Conservation (phyloP, 805 yeast species). For the Metschnikowia corniflorae region DNA sequence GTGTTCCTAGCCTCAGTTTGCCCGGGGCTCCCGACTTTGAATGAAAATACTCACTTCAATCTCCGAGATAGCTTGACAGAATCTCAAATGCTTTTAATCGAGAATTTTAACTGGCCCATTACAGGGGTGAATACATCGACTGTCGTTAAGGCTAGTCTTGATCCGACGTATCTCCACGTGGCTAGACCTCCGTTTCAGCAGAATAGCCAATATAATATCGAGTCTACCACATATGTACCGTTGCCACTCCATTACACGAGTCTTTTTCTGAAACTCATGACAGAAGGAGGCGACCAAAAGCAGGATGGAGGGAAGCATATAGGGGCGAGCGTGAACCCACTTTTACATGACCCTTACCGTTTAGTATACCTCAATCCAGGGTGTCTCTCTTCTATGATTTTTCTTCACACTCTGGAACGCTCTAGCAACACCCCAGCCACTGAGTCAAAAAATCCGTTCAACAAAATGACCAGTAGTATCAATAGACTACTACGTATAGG, state of each 20-base stretch:
- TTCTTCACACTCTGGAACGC: conserved; percentile 6
- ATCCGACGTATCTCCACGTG: conserved; percentile 30
- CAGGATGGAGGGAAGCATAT: conserved; percentile 41
- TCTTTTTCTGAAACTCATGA: conserved; percentile 35
- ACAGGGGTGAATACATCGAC: conserved; percentile 14
- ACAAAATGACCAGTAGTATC: conserved; percentile 32
- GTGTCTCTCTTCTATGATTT: conserved; percentile 30
- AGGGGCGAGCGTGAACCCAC: conserved; percentile 53
- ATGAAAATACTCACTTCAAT: conserved; percentile 32
- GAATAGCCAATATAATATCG: conserved; percentile 24
- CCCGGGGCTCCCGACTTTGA: conserved; percentile 33
- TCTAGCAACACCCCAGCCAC: conserved; percentile 3
- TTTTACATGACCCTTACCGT: conserved; percentile 50
- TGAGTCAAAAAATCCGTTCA: conserved; percentile 25
- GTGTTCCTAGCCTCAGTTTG: conserved; percentile 35
- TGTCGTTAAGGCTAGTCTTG: conserved; percentile 19
- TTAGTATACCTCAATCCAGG: conserved; percentile 55
- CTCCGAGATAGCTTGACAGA: conserved; percentile 16
- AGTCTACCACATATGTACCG: conserved; percentile 52
- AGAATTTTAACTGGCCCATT: conserved; percentile 27
- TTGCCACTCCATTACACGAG: conserved; percentile 48
- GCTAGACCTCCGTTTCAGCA: conserved; percentile 33
- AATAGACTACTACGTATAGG: conserved; percentile 25
- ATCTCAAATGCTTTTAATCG: conserved; percentile 8
- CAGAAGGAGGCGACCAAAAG: conserved; percentile 33